Conservation (phyloP, 1,284 basidiomycete genomes). For the Ceratobasidium sp. region DNA sequence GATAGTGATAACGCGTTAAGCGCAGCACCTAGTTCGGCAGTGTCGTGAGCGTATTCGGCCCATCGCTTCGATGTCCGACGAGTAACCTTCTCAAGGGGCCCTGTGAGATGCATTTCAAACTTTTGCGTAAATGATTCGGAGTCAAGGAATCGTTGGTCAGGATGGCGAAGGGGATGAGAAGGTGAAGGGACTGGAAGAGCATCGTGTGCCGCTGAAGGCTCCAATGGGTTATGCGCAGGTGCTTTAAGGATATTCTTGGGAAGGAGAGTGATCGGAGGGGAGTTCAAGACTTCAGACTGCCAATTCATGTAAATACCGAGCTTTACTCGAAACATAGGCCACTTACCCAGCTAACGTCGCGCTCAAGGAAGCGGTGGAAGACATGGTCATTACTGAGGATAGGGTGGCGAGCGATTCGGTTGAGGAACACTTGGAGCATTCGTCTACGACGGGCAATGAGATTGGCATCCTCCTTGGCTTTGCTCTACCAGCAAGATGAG, state of each 20-base stretch:
- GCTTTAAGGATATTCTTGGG: slow-evolving; percentile 97
- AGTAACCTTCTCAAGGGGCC: slow-evolving; percentile 95
- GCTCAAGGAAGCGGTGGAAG: slow-evolving; percentile 93
- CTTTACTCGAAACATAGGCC: background rate
- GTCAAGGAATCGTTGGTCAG: slow-evolving; percentile 93
- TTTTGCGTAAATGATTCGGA: slow-evolving; percentile 96
- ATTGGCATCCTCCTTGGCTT: slow-evolving; percentile 93
- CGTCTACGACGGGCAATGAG: slow-evolving; percentile 92
- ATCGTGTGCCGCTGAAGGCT: slow-evolving; percentile 77
- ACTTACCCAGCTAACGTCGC: slow-evolving; percentile 91
- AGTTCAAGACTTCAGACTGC: slow-evolving; percentile 87
- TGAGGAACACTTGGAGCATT: slow-evolving; percentile 94
- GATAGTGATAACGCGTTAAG: slow-evolving; percentile 95
- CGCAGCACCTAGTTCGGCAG: slow-evolving; percentile 92
- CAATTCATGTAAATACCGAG: slow-evolving; percentile 15
- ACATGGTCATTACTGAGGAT: slow-evolving; percentile 93
- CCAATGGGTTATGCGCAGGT: slow-evolving; percentile 91
- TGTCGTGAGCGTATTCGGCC: slow-evolving; percentile 91
- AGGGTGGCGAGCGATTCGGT: slow-evolving; percentile 85
- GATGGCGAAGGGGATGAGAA: slow-evolving; percentile 80
- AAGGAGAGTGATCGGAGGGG: slow-evolving; percentile 84
- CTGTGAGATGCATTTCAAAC: slow-evolving; percentile 88
- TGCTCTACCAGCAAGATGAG: slow-evolving; percentile 49
- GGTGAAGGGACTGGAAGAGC: slow-evolving; percentile 88
- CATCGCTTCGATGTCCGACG: slow-evolving; percentile 89